Conservation (phyloP, 2,329 filamentous ascomycete species). For the Myriosclerotinia scirpicola region DNA sequence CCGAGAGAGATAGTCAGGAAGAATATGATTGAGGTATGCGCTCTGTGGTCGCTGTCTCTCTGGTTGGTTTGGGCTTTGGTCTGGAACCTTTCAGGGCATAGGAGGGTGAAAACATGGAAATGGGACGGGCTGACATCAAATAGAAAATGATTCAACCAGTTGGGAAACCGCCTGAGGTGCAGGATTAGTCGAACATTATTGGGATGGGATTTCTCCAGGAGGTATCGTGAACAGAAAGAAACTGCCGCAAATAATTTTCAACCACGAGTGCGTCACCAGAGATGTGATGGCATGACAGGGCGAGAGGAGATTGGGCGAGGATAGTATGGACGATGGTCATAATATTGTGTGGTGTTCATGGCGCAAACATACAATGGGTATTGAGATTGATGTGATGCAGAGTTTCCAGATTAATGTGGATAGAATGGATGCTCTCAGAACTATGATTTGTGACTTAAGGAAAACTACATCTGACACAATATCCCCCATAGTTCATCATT, state of each 20-base stretch:
- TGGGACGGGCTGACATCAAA: slow-evolving; percentile 20
- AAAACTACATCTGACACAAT: neutral
- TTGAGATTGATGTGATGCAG: neutral
- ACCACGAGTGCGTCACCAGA: neutral
- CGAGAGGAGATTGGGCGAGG: neutral
- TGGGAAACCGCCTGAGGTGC: slow-evolving; percentile 63
- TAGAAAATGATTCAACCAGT: slow-evolving; percentile 70
- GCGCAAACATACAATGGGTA: slow-evolving; percentile 4
- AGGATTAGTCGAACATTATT: slow-evolving; percentile 40
- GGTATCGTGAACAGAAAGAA: neutral
- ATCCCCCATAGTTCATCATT: neutral
- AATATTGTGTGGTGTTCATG: slow-evolving; percentile 12
- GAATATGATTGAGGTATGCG: slow-evolving; percentile 70
- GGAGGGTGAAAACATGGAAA: neutral
- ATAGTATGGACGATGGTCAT: neutral
- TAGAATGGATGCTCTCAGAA: neutral
- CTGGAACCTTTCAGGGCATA: no score
- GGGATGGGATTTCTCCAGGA: no score
- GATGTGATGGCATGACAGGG: neutral
- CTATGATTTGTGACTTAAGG: neutral
- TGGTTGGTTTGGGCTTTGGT: no score
- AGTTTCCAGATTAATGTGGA: neutral
- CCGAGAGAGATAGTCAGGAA: slow-evolving; percentile 76
- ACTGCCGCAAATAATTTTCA: neutral
- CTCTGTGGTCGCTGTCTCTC: neutral